Base-by-base conservation (phyloP, 1,139 yeast genomes). In the Blastobotrys capitulatus region DNA sequence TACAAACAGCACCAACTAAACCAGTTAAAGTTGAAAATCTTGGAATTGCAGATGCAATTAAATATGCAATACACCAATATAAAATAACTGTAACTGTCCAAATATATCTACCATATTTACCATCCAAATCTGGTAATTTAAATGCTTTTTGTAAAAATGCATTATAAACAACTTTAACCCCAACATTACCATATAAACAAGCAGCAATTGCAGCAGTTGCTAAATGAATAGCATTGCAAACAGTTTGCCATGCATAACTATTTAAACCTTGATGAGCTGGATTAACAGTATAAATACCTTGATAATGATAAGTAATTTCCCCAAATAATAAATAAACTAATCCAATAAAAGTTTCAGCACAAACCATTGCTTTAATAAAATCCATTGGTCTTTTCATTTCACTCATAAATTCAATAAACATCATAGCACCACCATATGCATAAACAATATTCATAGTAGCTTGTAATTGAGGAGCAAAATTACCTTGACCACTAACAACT, bases 31-130 rank as follows among this genome's bases (percentile, higher is more conserved):
- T 62, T 31, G 70, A 71, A 62, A 77, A 73, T 54, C 76, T 77
- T 36, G 82, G 82, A 52, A 77, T 77, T 54, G 79, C 79, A 50
- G 79, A 74, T 37, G 80, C 81, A 57, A 77, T 58, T 25, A 72
- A 61, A 54, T 65, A 73, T 4, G 77, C 75, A 41, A 72, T 46
- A 6, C 67, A 72, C 77, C 77, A 74, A 63, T 73, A 73, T 29
- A 67, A 50, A 42, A 67, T 52, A 1, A 72, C 73, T 45, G 65
- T 53, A 16, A 58, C 50, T 7, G 61, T 60, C 77, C 77, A 73
- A 40, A 64, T 57, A 36, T 63, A 19, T 42, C 67, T 62, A 19
- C 77, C 77, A 32, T 49, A 50, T 42, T 53, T 56, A 26, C 70
- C 54, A 26, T 61, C 60, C 37, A 73, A 60, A 12, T 56, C 47